Conservation (phyloP, 345 rosid genomes). For the Populus alba region DNA sequence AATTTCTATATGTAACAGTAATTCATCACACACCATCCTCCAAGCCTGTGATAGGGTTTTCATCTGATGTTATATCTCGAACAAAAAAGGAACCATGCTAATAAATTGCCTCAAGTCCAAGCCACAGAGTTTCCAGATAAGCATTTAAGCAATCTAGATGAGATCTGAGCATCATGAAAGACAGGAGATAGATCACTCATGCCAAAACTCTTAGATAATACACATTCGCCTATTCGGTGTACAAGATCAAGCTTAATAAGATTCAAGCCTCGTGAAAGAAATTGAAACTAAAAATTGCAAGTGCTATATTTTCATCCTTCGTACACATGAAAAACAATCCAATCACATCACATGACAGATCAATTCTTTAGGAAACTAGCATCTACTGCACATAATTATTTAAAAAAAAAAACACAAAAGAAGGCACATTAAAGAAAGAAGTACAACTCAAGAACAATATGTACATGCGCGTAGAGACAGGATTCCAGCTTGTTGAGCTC, state of each 20-base stretch:
- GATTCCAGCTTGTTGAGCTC: not conserved
- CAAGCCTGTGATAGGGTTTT: too few relatives aligned
- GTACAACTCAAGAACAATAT: slow-evolving; percentile 6
- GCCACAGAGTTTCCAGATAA: too few relatives aligned
- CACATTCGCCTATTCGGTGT: not conserved
- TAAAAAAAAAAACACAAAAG: not conserved
- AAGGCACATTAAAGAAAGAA: not conserved
- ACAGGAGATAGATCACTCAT: not conserved
- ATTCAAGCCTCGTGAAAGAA: not conserved
- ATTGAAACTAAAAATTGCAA: not conserved
- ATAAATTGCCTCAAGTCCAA: too few relatives aligned
- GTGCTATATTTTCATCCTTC: not conserved
- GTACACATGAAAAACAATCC: not conserved
- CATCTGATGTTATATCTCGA: too few relatives aligned
- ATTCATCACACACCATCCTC: too few relatives aligned
- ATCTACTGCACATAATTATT: not conserved
- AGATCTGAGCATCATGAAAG: not conserved
- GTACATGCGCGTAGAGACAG: not conserved
- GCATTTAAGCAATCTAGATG: not conserved
- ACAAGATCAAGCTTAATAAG: not conserved
- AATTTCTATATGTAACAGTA: too few relatives aligned
- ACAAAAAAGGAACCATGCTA: too few relatives aligned
- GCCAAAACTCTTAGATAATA: not conserved
- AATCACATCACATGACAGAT: not conserved
- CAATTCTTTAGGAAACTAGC: not conserved